phyloP scores from a whole-genome alignment of 805 yeast species.

The Candida argentea region DNA sequence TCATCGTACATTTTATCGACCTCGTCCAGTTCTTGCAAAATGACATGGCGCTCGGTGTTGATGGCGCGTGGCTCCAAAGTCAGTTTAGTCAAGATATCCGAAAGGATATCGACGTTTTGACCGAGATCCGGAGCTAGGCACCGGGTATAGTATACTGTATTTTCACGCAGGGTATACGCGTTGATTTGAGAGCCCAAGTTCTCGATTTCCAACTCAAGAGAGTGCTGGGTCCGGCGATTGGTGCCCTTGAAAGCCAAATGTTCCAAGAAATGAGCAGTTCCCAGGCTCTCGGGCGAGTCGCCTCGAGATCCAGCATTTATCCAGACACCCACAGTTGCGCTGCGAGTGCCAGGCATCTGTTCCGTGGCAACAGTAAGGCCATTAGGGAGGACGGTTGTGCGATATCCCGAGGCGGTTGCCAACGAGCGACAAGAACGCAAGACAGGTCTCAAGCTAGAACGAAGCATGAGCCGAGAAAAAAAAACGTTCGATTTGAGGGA shows the following conservation, averaged over 20 bases:
- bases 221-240: constrained; percentile 62
- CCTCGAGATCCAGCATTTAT: constrained; percentile 98
- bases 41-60: constrained; percentile 94
- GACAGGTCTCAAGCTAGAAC: neutral
- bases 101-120: constrained; percentile 73
- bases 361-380: constrained; percentile 95
- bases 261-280: constrained; percentile 96
- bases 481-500: neutral
- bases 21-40: constrained; percentile 92
- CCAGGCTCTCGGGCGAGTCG: constrained; percentile 74
- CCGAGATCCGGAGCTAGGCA: constrained; percentile 74
- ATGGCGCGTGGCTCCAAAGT: constrained; percentile 75
- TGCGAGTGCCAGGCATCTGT: constrained; percentile 70
- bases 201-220: constrained; percentile 87
- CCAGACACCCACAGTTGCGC: constrained; percentile 98
- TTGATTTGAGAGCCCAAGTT: constrained; percentile 94
- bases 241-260: constrained; percentile 98
- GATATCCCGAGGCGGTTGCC: constrained; percentile 15
- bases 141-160: constrained; percentile 93
- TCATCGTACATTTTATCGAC: constrained; percentile 98
- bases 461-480: neutral
- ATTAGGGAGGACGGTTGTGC: constrained; percentile 70
- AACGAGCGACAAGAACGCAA: constrained; percentile 1
- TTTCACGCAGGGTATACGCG: constrained; percentile 97
- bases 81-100: constrained; percentile 84